Evolutionary conservation across 345 rosid species (phyloP).

Genomic region (Lagerstroemia speciosa): DNA sequence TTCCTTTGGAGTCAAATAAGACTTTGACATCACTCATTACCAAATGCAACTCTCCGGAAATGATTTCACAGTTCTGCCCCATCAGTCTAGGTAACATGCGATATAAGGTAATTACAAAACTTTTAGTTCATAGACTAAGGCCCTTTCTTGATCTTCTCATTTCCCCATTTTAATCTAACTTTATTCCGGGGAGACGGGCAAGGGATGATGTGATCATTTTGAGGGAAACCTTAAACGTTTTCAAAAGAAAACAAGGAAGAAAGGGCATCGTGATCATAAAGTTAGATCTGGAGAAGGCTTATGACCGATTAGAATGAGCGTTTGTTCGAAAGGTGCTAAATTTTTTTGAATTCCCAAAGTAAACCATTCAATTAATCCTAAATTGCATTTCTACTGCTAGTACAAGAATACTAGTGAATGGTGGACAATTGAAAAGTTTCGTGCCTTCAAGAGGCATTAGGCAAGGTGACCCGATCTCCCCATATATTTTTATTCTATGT

Average conservation of each 20-base stretch:
- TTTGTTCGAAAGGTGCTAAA: neutral
- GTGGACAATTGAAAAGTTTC: neutral
- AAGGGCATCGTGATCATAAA: neutral
- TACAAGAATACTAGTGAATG: neutral
- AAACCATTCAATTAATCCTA: neutral
- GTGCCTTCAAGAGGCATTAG: neutral
- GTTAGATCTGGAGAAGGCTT: neutral
- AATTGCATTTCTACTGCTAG: neutral
- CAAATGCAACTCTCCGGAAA: neutral
- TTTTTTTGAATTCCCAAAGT: too few species aligned
- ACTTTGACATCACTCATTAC: neutral
- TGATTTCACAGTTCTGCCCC: neutral
- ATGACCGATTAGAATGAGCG: neutral
- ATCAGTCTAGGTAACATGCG: neutral
- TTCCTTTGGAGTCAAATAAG: neutral
- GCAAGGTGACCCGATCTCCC: neutral
- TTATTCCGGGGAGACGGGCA: neutral
- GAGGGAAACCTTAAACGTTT: too few species aligned
- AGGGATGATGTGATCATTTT: neutral
- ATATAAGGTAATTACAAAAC: neutral
- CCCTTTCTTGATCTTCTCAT: neutral
- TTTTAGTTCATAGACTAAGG: neutral
- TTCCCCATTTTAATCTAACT: neutral
- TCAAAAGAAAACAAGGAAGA: neutral
- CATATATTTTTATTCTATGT: neutral